A percentile compares a stretch with the other conserved stretches of the same genome.
Evolutionary conservation across 495 filamentous ascomycete species (phyloP).

Genomic region (Neurospora tetraspora): DNA sequence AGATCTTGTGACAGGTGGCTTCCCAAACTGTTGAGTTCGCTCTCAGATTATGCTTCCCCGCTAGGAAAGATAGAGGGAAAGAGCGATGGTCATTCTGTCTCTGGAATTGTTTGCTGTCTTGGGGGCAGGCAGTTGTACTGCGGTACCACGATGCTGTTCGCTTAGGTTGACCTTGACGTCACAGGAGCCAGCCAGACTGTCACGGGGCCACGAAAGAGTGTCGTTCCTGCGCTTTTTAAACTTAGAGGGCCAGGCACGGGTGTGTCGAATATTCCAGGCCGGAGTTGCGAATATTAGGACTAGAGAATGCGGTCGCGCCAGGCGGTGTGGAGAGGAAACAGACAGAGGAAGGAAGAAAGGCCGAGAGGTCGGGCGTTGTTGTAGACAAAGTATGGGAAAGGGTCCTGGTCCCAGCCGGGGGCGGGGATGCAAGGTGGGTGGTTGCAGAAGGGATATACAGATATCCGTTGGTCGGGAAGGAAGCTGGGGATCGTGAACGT

Average conservation of each 20-base stretch:
- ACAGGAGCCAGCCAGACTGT: neutral
- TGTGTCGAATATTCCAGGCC: neutral
- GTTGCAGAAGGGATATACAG: neutral
- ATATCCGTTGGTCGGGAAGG: neutral
- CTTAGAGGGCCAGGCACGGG: neutral
- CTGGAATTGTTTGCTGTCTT: neutral
- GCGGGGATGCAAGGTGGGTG: neutral
- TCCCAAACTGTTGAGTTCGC: neutral
- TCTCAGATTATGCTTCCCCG: neutral
- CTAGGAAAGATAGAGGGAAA: neutral
- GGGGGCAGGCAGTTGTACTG: neutral
- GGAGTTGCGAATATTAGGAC: neutral
- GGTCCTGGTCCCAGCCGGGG: neutral
- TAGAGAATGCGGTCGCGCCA: neutral
- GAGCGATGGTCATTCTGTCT: neutral
- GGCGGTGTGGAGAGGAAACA: neutral
- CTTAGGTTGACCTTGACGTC: neutral
- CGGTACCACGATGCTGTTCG: neutral
- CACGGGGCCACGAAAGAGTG: neutral
- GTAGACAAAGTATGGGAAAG: neutral
- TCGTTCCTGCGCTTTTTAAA: neutral
- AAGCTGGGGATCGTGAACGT: neutral
- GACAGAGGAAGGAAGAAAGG: neutral
- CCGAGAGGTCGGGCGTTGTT: neutral
- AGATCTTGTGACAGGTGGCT: neutral